These are phyloP conservation scores for Hypoxylon lienhwacheense DNA, from an alignment of 495 filamentous ascomycete genomes.

Conservation along the genomic window DNA sequence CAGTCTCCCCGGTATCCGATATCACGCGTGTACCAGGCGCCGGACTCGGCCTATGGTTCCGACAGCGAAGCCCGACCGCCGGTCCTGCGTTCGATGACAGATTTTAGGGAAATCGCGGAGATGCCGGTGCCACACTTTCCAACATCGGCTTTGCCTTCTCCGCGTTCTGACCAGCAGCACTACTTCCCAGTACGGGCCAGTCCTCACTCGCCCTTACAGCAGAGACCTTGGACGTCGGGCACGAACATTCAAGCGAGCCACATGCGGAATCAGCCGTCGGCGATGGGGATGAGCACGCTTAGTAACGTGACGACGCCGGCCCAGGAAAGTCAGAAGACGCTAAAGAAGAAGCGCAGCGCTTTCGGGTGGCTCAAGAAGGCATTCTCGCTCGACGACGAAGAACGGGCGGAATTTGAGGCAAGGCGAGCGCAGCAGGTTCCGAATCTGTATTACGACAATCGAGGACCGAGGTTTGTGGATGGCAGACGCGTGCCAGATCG, in stretches of 20 bases:
- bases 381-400: constrained; percentile 59
- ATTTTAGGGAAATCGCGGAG: constrained; percentile 29
- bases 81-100: constrained; percentile 38
- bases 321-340: constrained; percentile 37
- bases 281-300: constrained; percentile 56
- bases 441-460: constrained; percentile 48
- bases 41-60: constrained; percentile 57
- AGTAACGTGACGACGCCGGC: constrained; percentile 46
- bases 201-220: constrained; percentile 58
- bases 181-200: constrained; percentile 59
- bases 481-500: constrained; percentile 42
- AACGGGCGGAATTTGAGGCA: constrained; percentile 54
- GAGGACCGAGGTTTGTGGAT: constrained; percentile 49
- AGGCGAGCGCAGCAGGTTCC: constrained; percentile 43
- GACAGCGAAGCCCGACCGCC: constrained; percentile 47
- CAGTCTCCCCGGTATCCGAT: constrained; percentile 29
- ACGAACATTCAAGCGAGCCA: constrained; percentile 35
- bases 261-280: constrained; percentile 49
- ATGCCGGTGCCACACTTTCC: constrained; percentile 44
- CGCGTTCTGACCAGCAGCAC: constrained; percentile 53
- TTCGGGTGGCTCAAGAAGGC: constrained; percentile 64
- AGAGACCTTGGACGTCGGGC: constrained; percentile 57
- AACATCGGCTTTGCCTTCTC: constrained; percentile 47
- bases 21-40: constrained; percentile 42
- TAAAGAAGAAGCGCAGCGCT: constrained; percentile 62